Percentiles rank a stretch among this genome's conserved stretches.
phyloP scores from a whole-genome alignment of 306 rosid genomes.

The Benincasa hispida region DNA sequence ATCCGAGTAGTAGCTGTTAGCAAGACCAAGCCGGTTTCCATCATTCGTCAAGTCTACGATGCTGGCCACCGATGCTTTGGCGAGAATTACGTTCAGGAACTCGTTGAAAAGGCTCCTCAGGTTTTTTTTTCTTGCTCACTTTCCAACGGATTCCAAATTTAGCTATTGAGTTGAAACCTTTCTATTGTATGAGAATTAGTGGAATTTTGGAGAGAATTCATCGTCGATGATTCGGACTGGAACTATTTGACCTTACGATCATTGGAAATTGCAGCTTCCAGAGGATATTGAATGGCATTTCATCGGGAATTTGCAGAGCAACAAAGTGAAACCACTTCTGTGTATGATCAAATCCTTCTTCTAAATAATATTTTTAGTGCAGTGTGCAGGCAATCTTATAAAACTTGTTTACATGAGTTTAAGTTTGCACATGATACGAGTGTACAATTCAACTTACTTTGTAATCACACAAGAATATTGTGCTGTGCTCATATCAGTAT shows the following conservation, averaged over 20 bases:
- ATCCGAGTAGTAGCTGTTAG: conserved; percentile 76
- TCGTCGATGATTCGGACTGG: neutral
- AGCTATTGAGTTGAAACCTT: neutral
- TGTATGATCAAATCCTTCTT: conserved; percentile 26
- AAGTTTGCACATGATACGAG: neutral
- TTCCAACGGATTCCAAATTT: neutral
- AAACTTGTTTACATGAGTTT: neutral
- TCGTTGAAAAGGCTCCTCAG: conserved; percentile 77
- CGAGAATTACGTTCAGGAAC: conserved; percentile 85
- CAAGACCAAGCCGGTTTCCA: conserved; percentile 65
- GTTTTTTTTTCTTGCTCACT: conserved; percentile 15
- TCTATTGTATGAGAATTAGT: neutral
- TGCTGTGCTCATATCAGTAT: neutral
- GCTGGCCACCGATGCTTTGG: conserved; percentile 89
- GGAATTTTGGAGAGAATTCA: neutral
- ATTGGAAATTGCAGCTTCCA: conserved; percentile 49
- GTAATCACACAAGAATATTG: neutral
- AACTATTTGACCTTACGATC: neutral
- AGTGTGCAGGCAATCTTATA: neutral
- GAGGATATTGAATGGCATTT: conserved; percentile 87
- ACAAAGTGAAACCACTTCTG: conserved; percentile 71
- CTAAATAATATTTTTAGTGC: neutral
- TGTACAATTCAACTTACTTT: neutral
- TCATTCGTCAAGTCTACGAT: conserved; percentile 60
- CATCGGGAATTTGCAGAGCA: conserved; percentile 86